These are phyloP conservation scores for Crepidotus variabilis DNA, from an alignment of 768 basidiomycete species.

Conservation along the genomic window DNA sequence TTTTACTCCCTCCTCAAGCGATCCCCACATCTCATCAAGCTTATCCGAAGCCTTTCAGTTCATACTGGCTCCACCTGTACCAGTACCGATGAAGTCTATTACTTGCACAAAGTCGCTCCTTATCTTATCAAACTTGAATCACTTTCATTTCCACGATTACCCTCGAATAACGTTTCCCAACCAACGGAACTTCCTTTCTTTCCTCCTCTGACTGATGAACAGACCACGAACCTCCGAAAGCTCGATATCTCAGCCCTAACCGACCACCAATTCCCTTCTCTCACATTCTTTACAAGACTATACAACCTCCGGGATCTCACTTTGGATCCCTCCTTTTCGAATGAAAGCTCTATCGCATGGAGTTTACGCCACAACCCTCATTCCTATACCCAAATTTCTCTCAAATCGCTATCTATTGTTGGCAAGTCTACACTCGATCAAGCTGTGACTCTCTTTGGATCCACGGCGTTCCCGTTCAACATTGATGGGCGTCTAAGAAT, in stretches of 20 bases:
- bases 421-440: background rate
- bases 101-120: slow-evolving; percentile 1
- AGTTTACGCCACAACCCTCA: background rate
- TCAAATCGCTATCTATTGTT: background rate
- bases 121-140: slow-evolving; percentile 2
- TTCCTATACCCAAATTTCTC: background rate
- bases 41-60: background rate
- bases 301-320: slow-evolving; percentile 5
- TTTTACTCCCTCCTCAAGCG: background rate
- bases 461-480: background rate
- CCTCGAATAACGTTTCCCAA: background rate
- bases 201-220: background rate
- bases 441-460: background rate
- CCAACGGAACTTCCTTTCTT: background rate
- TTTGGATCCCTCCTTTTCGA: background rate
- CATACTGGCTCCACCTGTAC: background rate
- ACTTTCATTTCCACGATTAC: slow-evolving; percentile 4
- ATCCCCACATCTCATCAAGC: slow-evolving; percentile 1
- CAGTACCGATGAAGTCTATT: background rate
- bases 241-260: slow-evolving; percentile 7
- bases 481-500: background rate
- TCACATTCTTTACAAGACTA: background rate
- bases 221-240: background rate
- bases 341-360: background rate
- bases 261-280: slow-evolving; percentile 4